Evolutionary conservation across 2,329 filamentous ascomycete species (phyloP), one percentile per base, ranked within the genome.

Genomic region (Gremmenia infestans): DNA sequence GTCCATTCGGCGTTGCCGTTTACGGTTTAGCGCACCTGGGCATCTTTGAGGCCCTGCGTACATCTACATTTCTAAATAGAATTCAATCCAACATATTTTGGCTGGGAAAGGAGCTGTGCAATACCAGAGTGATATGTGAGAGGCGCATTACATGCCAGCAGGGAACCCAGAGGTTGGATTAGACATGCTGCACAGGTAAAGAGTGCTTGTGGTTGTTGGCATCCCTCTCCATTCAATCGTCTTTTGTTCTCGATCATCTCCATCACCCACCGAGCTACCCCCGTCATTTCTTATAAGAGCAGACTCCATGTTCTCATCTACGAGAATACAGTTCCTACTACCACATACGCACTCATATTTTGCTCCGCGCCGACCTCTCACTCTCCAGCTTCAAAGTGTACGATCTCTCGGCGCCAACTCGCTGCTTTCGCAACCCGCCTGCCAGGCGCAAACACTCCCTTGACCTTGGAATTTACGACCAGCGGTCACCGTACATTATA

Each of bases 61-160:
- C 60, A 42, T 54, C 47, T 57, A 36, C 54, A 48, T 45, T 57
- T 60, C 56, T 63, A 57, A 60, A 64, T 68, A 66, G 66, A 67
- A 67, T 63, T 61, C 61, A 60, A 61, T 63, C 43, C 60, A 52
- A 54, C 45, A 53, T 55, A 64, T 60, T 58, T 59, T 56, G 60
- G 61, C 52, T 25, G 58, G 55, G 50, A 59, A 57, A 19, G 55
- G 59, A 60, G 61, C 51, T 54, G 55, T 52, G 57, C 37, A 48
- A 45, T 50, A 63, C 61, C 64, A 59, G 35, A 62, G 60, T 68
- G 61, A 67, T 64, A 63, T 61, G 56, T 62, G 62, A 65, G 62
- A 65, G 22, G 57, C 56, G 58, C 50, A 55, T 42, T 52, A 48
- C 54, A 37, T 58, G 55, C 62, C 48, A 59, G 56, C 55, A 42